Conservation (phyloP, 495 filamentous ascomycete species). For the Tuber aestivum region DNA sequence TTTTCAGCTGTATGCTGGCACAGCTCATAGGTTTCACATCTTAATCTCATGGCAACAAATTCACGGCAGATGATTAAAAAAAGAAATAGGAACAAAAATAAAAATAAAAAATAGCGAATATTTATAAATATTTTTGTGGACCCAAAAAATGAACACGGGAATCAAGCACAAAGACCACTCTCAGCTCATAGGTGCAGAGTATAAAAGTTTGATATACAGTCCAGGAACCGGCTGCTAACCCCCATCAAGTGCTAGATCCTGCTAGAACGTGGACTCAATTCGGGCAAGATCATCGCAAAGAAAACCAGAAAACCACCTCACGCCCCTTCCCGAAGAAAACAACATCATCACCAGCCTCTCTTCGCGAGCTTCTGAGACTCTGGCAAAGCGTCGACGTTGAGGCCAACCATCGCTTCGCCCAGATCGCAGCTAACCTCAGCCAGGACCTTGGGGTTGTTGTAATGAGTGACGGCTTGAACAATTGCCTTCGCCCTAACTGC, state of each 20-base stretch:
- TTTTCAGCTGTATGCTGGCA: background rate
- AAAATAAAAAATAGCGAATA: background rate
- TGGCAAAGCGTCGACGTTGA: slow-evolving; percentile 69
- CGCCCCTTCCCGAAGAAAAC: background rate
- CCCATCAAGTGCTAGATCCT: background rate
- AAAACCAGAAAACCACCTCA: background rate
- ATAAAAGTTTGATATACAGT: background rate
- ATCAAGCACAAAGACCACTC: background rate
- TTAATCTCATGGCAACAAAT: background rate
- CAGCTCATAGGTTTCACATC: background rate
- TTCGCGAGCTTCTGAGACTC: slow-evolving; percentile 75
- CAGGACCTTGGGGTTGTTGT: slow-evolving; percentile 74
- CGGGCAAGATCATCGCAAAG: background rate
- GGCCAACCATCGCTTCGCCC: slow-evolving; percentile 93
- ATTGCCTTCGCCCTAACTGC: slow-evolving; percentile 83
- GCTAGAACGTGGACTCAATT: background rate
- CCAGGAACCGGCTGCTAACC: background rate
- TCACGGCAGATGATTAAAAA: background rate
- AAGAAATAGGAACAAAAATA: background rate
- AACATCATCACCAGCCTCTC: slow-evolving; percentile 66
- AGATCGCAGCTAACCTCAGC: slow-evolving; percentile 80
- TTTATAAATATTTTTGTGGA: background rate
- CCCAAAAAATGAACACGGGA: background rate
- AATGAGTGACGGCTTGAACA: slow-evolving; percentile 89
- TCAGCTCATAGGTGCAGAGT: background rate